Base-by-base conservation (phyloP, 2,329 filamentous ascomycete species). In the Nothopassalora personata region DNA sequence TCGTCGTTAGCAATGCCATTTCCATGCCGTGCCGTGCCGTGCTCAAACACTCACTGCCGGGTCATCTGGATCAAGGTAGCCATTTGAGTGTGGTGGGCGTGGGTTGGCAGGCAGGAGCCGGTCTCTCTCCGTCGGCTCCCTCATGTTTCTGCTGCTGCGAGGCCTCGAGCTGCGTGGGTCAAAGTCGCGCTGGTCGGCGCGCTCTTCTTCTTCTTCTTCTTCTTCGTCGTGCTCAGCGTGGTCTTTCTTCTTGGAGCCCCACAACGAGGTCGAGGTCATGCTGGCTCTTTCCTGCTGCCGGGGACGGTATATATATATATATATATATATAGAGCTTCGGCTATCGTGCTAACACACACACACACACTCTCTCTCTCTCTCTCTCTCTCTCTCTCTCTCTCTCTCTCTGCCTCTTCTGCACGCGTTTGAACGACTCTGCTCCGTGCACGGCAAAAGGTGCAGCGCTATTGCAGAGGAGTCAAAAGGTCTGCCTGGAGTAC, bases 11-110 rank as follows among this genome's bases (percentile, higher is more conserved):
- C 60, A 45, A 19, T 10, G 49, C 23, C 9, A 53, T 31, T n/a
- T 34, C 11, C 34, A 46, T 55, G n/a, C 11, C 13, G 30, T 39
- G 27, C 9, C 11, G 34, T 47, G 23, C 9, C 23, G 23, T 23
- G 23, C 23, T 23, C 3, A 23, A 23, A 9, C 6, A 71, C 83
- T 74, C 74, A 96, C 89, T 64, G 89, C 89, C 71, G 89, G 89
- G 71, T 92, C 89, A 77, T 91, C 88, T 11, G 89, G 88, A 68
- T 87, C 88, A 56, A 92, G 78, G 68, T 87, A 91, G 53, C 80
- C 81, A 70, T 88, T 83, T 47, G 84, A 76, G 58, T 85, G 82
- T n/a, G 77, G 76, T 68, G 86, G 88, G 39, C 72, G 87, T 28
- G 69, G 73, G 54, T 71, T 66, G 18, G 68, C 66, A 43, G 86